Evolutionary conservation across 352 stramenopile species (phyloP), one percentile per base, ranked within the genome.

Genomic region (Globisporangium mamillatum): DNA sequence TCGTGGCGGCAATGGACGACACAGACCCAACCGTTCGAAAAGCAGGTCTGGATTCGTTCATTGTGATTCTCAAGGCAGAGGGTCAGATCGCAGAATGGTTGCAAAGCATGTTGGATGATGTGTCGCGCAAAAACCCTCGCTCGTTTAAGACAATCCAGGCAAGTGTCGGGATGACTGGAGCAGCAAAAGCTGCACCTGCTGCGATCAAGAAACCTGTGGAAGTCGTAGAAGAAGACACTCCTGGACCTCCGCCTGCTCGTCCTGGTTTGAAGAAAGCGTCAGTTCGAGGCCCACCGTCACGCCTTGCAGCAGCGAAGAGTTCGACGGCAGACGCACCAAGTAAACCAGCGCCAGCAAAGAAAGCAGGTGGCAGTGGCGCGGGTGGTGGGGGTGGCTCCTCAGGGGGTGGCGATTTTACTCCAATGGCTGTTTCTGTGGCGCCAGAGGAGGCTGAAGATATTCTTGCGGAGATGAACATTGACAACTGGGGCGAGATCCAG

Each of bases 11-110:
- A 8, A 84, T 95, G 41, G 82, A 93, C 44, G 89, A 96, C 58
- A 82, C 84, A 0, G 89, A 96, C 60, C 89, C 88, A 1, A 93
- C 80, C 8, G 84, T 95, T 5, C 83, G 85, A 9, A 93, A 95
- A 65, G 82, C 88, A 34, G 88, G 81, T 14, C 72, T 92, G 36
- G 86, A 91, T 10, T 75, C 80, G 4, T 82, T 94, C 18, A 69
- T 89, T 5, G 77, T 72, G 20, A 73, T 95, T 20, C 73, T 89
- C 25, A 84, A 91, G 63, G 72, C 74, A 32, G 84, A 74, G 7
- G 70, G 84, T 6, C 73, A 92, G 46, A 78, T 76, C 32, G 52
- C 67, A 29, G 71, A 73, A 27, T 92, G 87, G 77, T 68, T 92
- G 10, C 82, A 90, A 60, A 68, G 50, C 6, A 75, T 89, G 60